A percentile compares a stretch with the other conserved stretches of the same genome.
These are phyloP conservation scores for Venturia nashicola DNA, from an alignment of 2,329 filamentous ascomycete species.

Conservation along the genomic window DNA sequence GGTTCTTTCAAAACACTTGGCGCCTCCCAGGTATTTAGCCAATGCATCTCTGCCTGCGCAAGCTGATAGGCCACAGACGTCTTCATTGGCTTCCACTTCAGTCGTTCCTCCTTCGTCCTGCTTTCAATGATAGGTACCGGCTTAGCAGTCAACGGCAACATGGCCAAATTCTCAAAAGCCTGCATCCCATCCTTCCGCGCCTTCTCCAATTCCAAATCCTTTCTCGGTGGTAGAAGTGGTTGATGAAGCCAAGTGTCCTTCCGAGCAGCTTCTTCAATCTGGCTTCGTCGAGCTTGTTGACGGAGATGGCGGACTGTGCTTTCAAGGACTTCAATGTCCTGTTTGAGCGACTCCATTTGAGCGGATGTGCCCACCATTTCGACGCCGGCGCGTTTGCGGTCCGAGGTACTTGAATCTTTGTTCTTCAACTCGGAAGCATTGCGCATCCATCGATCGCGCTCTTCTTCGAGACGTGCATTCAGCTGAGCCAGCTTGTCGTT, in stretches of 20 bases:
- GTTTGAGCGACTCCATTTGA: constrained; percentile 60
- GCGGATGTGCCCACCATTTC: constrained; percentile 56
- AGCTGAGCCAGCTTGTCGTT: constrained; percentile 53
- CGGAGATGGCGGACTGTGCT: constrained; percentile 55
- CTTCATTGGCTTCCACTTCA: constrained; percentile 11
- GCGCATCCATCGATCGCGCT: constrained; percentile 22
- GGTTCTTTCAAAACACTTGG: neutral
- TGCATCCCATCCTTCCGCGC: neutral
- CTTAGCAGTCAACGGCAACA: constrained; percentile 6
- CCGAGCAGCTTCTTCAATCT: neutral
- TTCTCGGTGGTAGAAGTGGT: constrained; percentile 4
- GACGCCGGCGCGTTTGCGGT: constrained; percentile 32
- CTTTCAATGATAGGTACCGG: neutral
- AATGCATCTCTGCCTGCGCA: constrained; percentile 8
- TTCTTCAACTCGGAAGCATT: constrained; percentile 22
- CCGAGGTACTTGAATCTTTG: constrained; percentile 39
- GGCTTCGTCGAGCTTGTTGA: constrained; percentile 23
- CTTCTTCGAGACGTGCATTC: constrained; percentile 59
- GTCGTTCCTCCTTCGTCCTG: neutral
- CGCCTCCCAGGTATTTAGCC: constrained; percentile 7
- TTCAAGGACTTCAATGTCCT: constrained; percentile 53
- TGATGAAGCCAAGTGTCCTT: constrained; percentile 7
- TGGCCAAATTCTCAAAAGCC: constrained; percentile 4
- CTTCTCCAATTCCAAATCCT: neutral
- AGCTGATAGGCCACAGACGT: constrained; percentile 9